Base-by-base conservation (phyloP, 441 rosid genomes). In the Gossypium schwendimanii region DNA sequence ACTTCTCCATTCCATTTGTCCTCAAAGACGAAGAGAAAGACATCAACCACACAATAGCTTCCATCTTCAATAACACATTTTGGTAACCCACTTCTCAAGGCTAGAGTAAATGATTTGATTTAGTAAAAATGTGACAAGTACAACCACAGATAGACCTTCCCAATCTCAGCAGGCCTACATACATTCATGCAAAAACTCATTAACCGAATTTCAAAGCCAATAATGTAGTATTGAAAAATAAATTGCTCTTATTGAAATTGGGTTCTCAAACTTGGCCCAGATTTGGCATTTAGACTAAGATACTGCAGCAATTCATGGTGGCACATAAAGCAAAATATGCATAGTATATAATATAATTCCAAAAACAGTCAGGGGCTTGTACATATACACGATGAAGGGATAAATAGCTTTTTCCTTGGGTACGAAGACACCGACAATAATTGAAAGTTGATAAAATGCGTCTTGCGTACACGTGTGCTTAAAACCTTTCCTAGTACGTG, bases 221-320 rank as follows among this genome's bases (percentile, higher is more conserved):
- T 39, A 36, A 63, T 36, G 68, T 24, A 18, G 28, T 18, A 39
- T 18, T 63, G 3, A 39, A 18, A 11, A 6, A 18, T 2, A 63
- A 63, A 63, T 39, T 36, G 68, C n/a, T 36, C 24, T 18, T 39
- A 36, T 10, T 18, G 68, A 39, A 24, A 10, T 47, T 3, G 9
- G 11, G 67, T 63, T 20, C 41, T 63, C 28, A 63, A 63, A 63
- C 68, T 63, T 36, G 50, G 68, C 50, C 66, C 66, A 63, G 26
- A 14, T 36, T 63, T 63, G 45, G 21, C 47, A 36, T 62, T 62
- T 41, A 61, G 17, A 62, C 44, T n/a, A 62, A 63, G 21, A 3
- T 44, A 44, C n/a, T 17, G 50, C 14, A 36, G 15, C n/a, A 39
- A 63, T 63, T 39, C 26, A 36, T 36, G 50, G 67, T 23, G 21